Evolutionary conservation across 345 rosid species (phyloP).

Genomic region (Gossypium raimondii): DNA sequence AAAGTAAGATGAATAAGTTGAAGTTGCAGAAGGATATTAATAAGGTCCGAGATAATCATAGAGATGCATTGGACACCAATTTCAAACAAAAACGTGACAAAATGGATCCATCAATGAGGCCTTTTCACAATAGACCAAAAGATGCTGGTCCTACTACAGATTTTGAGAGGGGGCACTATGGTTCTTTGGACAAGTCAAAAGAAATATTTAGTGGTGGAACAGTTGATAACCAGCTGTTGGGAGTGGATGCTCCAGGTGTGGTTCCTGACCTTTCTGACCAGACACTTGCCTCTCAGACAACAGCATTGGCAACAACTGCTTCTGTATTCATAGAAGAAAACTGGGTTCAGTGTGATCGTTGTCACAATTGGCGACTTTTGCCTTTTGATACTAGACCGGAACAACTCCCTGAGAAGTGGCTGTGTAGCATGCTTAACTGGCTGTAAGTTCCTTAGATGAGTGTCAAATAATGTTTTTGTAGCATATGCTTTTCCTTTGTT

Average conservation of each 20-base stretch:
- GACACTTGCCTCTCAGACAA: conserved; percentile 29
- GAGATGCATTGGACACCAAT: conserved; percentile 22
- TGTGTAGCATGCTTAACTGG: conserved; percentile 75
- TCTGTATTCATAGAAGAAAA: conserved; percentile 30
- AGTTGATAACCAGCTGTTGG: conserved; percentile 24
- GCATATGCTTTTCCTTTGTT: conserved; percentile 7
- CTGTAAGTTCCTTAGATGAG: conserved; percentile 52
- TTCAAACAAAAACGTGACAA: conserved; percentile 15
- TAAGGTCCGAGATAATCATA: conserved; percentile 23
- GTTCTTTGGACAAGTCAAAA: conserved; percentile 25
- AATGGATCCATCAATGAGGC: conserved; percentile 14
- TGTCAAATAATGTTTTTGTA: background rate
- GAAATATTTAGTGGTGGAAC: conserved; percentile 29
- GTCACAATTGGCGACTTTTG: conserved; percentile 69
- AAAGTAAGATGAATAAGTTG: conserved; percentile 24
- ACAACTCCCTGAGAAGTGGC: conserved; percentile 66
- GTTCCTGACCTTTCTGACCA: conserved; percentile 22
- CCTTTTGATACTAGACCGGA: conserved; percentile 45
- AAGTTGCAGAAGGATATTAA: conserved; percentile 34
- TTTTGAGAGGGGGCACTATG: conserved; percentile 23
- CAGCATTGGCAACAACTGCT: conserved; percentile 28
- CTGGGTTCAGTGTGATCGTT: conserved; percentile 66
- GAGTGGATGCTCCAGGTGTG: conserved; percentile 23
- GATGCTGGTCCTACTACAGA: conserved; percentile 13
- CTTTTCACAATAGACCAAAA: conserved; percentile 25